Base-by-base conservation (phyloP, 2,329 filamentous ascomycete species). In the Colletotrichum sp. region DNA sequence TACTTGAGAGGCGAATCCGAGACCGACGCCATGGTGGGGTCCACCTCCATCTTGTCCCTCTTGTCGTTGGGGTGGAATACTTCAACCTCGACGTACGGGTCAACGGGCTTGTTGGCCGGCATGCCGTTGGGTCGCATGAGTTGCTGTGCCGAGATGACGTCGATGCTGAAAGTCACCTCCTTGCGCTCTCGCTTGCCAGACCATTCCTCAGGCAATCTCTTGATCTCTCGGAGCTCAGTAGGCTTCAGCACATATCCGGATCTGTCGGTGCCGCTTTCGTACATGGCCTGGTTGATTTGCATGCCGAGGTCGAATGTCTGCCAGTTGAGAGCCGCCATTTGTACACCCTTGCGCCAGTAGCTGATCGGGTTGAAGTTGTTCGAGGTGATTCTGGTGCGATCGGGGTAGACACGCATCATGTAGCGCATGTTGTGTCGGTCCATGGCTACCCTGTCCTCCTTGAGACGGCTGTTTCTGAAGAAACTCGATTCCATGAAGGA, bases 321-420 rank as follows among this genome's bases (percentile, higher is more conserved):
- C 96, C 97, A 99, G 86, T 99, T 99, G 78, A 99, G 89, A 1
- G 97, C 97, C 16, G 95, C 96, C 96, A 99, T 99, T 85, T 99
- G 97, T 21, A 98, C 97, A 36, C 97, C 97, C 59, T 95, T 93
- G 68, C 96, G 93, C 97, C 97, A 99, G 83, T 97, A 98, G 77
- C 94, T 93, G 78, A 98, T 91, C 1, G 97, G 97, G 81, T 98
- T 96, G 81, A 98, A 99, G 86, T 99, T 99, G 80, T 94, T 95
- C 1, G 97, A 99, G 39, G 92, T 92, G 72, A 99, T 89, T 32
- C 97, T 94, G 80, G 92, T 93, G 49, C 92, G 93, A 71, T 95
- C 94, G 8, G 97, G 97, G 82, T 99, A 99, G 12, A 99, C 96
- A 59, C 97, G 94, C 92, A 98, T 98, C 81, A 98, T 88, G 83